These are phyloP conservation scores for Exophiala spinifera DNA, from an alignment of 2,329 filamentous ascomycete genomes.

Conservation along the genomic window DNA sequence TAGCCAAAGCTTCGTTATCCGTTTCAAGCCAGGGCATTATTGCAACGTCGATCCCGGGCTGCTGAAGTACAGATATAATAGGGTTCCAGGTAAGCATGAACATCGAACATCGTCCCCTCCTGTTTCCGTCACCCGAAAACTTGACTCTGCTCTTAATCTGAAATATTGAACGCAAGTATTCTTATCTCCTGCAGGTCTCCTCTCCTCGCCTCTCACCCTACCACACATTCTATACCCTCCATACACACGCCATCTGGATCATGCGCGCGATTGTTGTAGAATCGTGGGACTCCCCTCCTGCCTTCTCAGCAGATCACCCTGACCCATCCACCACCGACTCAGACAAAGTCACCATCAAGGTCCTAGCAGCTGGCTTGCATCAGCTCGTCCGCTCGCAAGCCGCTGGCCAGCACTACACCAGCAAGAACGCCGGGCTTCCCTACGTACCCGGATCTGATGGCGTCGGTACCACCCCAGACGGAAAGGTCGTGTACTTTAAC, in stretches of 20 bases:
- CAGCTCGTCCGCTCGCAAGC: conserved; percentile 54
- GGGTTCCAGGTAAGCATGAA: neutral
- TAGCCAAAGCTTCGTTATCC: neutral
- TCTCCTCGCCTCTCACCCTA: too few relatives aligned
- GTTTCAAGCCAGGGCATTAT: neutral
- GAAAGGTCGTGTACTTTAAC: conserved; percentile 51
- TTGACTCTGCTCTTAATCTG: too few relatives aligned
- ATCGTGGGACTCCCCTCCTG: conserved; percentile 22
- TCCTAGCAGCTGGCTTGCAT: conserved; percentile 54
- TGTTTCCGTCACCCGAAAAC: too few relatives aligned
- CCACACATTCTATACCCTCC: neutral
- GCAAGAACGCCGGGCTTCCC: conserved; percentile 42
- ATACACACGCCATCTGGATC: neutral
- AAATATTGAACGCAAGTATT: too few relatives aligned
- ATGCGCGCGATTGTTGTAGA: conserved; percentile 25
- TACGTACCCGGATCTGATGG: conserved; percentile 55
- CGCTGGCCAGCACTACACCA: conserved; percentile 54
- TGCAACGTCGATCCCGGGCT: neutral
- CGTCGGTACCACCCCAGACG: conserved; percentile 46
- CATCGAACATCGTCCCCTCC: too few relatives aligned
- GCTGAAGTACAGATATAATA: neutral
- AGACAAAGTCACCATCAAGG: conserved; percentile 48
- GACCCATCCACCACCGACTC: conserved; percentile 11
- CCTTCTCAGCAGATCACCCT: conserved; percentile 20
- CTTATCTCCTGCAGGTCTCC: too few relatives aligned